Percentiles rank a stretch among this genome's conserved stretches.
Conservation (phyloP, 2,329 filamentous ascomycete species). For the Hypoxylon sp. region DNA sequence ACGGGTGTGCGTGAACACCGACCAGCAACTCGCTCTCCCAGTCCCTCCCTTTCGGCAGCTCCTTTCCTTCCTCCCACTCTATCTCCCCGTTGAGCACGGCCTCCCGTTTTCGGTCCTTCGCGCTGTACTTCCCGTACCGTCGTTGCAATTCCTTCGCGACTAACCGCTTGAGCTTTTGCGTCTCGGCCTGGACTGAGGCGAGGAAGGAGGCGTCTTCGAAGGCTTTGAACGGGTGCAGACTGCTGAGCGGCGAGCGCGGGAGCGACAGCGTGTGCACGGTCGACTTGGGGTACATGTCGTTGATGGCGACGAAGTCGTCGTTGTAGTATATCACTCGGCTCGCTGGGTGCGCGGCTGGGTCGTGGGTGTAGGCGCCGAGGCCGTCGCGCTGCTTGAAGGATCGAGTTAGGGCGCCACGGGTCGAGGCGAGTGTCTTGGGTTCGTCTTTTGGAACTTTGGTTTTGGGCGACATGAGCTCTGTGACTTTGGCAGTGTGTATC, state of each 20-base stretch:
- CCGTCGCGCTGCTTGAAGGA: conserved; percentile 68
- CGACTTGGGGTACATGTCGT: conserved; percentile 89
- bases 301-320: conserved; percentile 80
- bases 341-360: conserved; percentile 72
- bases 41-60: conserved; percentile 80
- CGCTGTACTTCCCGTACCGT: conserved; percentile 74
- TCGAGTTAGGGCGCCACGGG: conserved; percentile 25
- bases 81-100: conserved; percentile 74
- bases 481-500: conserved; percentile 52
- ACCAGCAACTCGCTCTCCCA: conserved; percentile 82
- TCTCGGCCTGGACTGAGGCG: conserved; percentile 72
- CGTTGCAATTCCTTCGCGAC: conserved; percentile 83
- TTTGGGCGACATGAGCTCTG: conserved; percentile 69
- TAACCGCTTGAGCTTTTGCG: conserved; percentile 71
- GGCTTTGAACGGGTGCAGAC: conserved; percentile 82
- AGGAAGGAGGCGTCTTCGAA: conserved; percentile 81
- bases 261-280: conserved; percentile 90
- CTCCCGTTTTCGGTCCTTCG: conserved; percentile 73
- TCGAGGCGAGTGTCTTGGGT: conserved; percentile 43
- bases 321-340: conserved; percentile 75
- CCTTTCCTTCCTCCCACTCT: conserved; percentile 59
- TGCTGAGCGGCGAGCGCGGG: conserved; percentile 74
- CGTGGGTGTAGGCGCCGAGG: conserved; percentile 75
- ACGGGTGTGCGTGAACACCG: conserved; percentile 89
- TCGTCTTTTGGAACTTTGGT: conserved; percentile 56